Evolutionary conservation across 169 alveolate species (phyloP), one percentile per base, ranked within the genome.

Genomic region (Eimeria necatrix): DNA sequence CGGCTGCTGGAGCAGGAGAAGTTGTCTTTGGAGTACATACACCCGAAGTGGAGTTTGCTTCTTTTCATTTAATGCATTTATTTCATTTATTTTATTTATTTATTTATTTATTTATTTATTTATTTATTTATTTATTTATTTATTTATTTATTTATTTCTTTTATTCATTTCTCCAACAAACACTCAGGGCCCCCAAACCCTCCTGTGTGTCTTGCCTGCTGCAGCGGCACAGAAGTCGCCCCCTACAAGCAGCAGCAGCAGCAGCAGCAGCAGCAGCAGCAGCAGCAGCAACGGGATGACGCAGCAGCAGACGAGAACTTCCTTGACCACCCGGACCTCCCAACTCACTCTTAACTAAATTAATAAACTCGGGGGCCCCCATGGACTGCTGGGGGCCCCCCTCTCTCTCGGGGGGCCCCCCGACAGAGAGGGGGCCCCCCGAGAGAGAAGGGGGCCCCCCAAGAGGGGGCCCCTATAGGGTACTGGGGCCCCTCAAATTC

Each of bases 241-340:
- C 18, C 90, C 10, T n/a, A n/a, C 14, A 81, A 81, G 26, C 18
- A 81, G 73, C n/a, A n/a, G n/a, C n/a, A n/a, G n/a, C n/a, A n/a
- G n/a, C n/a, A n/a, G n/a, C 90, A 81, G 73, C 90, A 81, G 53
- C 74, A 81, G 53, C 68, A 76, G 46, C 64, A 14, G 64, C 64
- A n/a, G 71, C 74, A 10, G 90, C 90, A 10, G 53, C 71, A 24
- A 12, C 0, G 71, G 24, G 90, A 81, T 4, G 90, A 81, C 20
- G 52, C 52, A 8, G 18, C 90, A 52, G 90, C 71, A 7, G 90
- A 81, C 64, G 86, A 76, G 56, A 71, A 71, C n/a, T 81, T 81
- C 90, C 52, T 81, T 51, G 90, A 81, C 6, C 90, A 81, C 53
- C 90, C 68, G 1, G 90, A 81, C 74, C 90, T 81, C 16, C 90